These are phyloP conservation scores for Hypoxylon sp. DNA, from an alignment of 2,329 filamentous ascomycete species.

Conservation along the genomic window DNA sequence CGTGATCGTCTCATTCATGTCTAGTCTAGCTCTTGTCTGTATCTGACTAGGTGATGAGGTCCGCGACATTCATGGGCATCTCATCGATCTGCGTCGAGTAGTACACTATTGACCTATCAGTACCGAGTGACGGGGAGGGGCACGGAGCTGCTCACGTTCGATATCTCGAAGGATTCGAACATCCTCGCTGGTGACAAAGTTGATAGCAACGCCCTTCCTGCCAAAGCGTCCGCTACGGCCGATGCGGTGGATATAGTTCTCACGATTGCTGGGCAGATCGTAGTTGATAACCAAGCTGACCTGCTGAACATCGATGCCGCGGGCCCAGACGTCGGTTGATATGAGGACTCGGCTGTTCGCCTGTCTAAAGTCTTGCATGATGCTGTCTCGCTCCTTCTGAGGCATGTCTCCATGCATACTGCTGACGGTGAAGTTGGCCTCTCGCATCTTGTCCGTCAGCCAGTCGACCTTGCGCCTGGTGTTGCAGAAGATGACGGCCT, in stretches of 20 bases:
- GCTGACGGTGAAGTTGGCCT: slow-evolving; percentile 97
- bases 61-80: slow-evolving; percentile 95
- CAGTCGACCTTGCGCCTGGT: slow-evolving; percentile 98
- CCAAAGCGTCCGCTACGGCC: slow-evolving; percentile 95
- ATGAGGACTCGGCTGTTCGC: slow-evolving; percentile 96
- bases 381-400: slow-evolving; percentile 96
- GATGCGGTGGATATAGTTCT: slow-evolving; percentile 99
- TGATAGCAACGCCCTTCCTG: slow-evolving; percentile 98
- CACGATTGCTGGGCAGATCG: slow-evolving; percentile 95
- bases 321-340: slow-evolving; percentile 96
- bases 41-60: slow-evolving; percentile 58
- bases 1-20: neutral
- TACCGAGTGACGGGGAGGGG: neutral
- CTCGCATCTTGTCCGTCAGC: slow-evolving; percentile 99
- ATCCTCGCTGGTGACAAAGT: slow-evolving; percentile 98
- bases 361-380: slow-evolving; percentile 99
- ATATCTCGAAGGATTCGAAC: slow-evolving; percentile 97
- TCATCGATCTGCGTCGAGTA: slow-evolving; percentile 97
- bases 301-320: slow-evolving; percentile 98
- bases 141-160: slow-evolving; percentile 70
- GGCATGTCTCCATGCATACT: slow-evolving; percentile 99
- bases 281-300: slow-evolving; percentile 99
- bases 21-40: neutral
- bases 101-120: slow-evolving; percentile 67
- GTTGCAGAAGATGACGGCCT: slow-evolving; percentile 99